Percentiles rank a stretch among this genome's conserved stretches.
These are phyloP conservation scores for Diaporthe amygdali DNA, from an alignment of 2,329 filamentous ascomycete genomes.

Conservation along the genomic window DNA sequence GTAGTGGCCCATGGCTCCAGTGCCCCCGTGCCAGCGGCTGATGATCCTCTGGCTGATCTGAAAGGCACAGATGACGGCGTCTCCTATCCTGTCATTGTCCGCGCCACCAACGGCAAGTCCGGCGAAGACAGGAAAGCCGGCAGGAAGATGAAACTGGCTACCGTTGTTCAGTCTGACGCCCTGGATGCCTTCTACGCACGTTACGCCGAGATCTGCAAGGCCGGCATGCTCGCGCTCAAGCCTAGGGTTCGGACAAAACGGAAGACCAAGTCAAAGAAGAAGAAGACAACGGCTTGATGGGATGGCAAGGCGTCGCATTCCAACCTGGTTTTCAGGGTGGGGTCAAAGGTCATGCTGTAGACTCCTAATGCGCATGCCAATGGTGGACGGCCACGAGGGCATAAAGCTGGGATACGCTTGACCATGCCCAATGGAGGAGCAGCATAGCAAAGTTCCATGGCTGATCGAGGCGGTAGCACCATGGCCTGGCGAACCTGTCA, in stretches of 20 bases:
- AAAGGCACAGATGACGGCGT: slow-evolving; percentile 40
- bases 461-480: not conserved
- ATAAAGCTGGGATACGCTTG: not conserved
- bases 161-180: slow-evolving; percentile 76
- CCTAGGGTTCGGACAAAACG: slow-evolving; percentile 90
- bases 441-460: not conserved
- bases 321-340: not conserved
- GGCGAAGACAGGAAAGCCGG: slow-evolving; percentile 53
- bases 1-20: slow-evolving; percentile 52
- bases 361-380: too few species aligned
- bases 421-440: not conserved
- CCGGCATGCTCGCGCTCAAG: slow-evolving; percentile 87
- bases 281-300: slow-evolving; percentile 49
- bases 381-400: not conserved
- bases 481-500: not conserved
- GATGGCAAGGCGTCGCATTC: not conserved
- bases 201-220: slow-evolving; percentile 92
- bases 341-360: not conserved
- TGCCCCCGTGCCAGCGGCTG: slow-evolving; percentile 46
- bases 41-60: slow-evolving; percentile 65
- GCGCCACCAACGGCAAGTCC: slow-evolving; percentile 81
- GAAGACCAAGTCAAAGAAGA: slow-evolving; percentile 79
- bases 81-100: slow-evolving; percentile 71
- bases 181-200: slow-evolving; percentile 81
- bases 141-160: slow-evolving; percentile 77